Conservation (phyloP, 768 basidiomycete genomes). For the Leccinum pellstonianum region DNA sequence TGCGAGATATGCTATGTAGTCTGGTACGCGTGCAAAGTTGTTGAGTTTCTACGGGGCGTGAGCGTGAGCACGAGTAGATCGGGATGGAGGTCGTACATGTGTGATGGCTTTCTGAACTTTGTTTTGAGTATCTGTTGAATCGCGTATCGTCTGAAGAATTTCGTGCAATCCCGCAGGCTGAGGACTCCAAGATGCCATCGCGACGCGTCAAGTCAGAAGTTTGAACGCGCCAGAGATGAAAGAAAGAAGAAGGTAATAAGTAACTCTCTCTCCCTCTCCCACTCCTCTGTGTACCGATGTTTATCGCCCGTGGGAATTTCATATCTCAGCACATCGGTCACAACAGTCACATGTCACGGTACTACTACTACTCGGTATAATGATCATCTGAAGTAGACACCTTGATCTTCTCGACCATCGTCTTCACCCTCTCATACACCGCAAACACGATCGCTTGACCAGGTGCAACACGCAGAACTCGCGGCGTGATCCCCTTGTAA, state of each 20-base stretch:
- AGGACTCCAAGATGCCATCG: constrained; percentile 79
- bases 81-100: constrained; percentile 50
- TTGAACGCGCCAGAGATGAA: constrained; percentile 33
- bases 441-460: constrained; percentile 97
- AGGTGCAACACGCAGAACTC: constrained; percentile 94
- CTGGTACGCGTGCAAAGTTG: constrained; percentile 81
- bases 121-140: constrained; percentile 79
- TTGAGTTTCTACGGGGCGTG: constrained; percentile 69
- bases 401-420: constrained; percentile 64
- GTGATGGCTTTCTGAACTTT: constrained; percentile 78
- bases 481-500: constrained; percentile 98
- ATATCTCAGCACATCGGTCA: constrained; percentile 34
- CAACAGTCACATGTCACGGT: constrained; percentile 10
- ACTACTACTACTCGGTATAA: constrained; percentile 56
- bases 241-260: constrained; percentile 20
- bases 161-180: constrained; percentile 85
- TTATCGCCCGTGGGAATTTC: constrained; percentile 35
- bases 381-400: constrained; percentile 58
- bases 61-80: constrained; percentile 22
- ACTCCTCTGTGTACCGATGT: constrained; percentile 34
- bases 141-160: constrained; percentile 87
- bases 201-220: constrained; percentile 32
- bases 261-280: background rate
- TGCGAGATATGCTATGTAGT: constrained; percentile 94
- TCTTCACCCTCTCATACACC: constrained; percentile 89